Base-by-base conservation (phyloP, 108 stramenopile species). In the Chaetoceros tenuissimus region DNA sequence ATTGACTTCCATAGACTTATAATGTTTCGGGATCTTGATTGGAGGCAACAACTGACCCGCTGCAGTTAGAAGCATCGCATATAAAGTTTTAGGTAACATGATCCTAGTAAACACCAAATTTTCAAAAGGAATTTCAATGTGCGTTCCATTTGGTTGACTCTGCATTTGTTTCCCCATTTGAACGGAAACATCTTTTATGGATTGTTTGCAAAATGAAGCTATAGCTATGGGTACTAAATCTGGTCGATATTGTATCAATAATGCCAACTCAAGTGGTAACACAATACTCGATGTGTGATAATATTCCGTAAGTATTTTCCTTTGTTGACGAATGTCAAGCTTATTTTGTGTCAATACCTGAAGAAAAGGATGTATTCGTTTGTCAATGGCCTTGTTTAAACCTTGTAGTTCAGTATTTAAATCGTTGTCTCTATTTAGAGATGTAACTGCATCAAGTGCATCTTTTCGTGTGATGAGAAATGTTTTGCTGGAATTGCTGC, bases 181-280 rank as follows among this genome's bases (percentile, higher is more conserved):
- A 40, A 13, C 34, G 34, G 13, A 10, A 5, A 5, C 34, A 40
- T 40, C 13, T 40, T 51, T 22, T n/a, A 22, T 19, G 21, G 52
- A 48, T 55, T 60, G 23, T 16, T 59, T 48, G 46, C 65, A 64
- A 62, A 72, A 78, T 19, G 71, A 60, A 46, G 50, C 48, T 24
- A 65, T 59, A 28, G 67, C 64, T 7, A 50, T 34, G 22, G 52
- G 58, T 3, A 72, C 46, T 27, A 78, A 40, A 48, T 78, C 76
- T 2, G 76, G 76, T 22, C 68, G 63, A 26, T 59, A 40, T 45
- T 63, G 40, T 16, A 78, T 52, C 17, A 69, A 10, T n/a, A 25
- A 10, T 0, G 67, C 70, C 21, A 78, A 48, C 20, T 48, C 22
- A 30, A 63, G 57, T 8, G 72, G 77, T 17, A 78, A 52, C 17